Evolutionary conservation across 2,329 filamentous ascomycete species (phyloP).

Genomic region (Salinomyces thailandicus): DNA sequence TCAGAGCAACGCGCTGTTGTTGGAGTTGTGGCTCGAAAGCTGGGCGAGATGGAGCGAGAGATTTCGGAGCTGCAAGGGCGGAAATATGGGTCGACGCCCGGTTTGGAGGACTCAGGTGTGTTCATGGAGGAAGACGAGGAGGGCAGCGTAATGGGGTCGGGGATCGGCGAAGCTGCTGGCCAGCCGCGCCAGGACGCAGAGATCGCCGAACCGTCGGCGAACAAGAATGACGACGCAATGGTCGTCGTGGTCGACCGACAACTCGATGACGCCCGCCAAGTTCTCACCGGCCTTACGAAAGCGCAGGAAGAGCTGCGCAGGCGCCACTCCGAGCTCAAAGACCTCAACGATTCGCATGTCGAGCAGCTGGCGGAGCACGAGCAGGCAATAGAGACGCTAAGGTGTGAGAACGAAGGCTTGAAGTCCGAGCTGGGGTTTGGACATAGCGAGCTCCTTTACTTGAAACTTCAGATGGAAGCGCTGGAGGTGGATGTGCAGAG

Average conservation of each 20-base stretch:
- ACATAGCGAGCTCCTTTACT: conserved; percentile 29
- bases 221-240: conserved; percentile 15
- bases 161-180: neutral
- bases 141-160: neutral
- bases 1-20: conserved; percentile 12
- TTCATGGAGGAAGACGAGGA: conserved; percentile 20
- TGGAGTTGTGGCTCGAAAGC: conserved; percentile 18
- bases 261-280: conserved; percentile 20
- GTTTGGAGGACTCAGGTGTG: conserved; percentile 23
- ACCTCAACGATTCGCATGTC: conserved; percentile 22
- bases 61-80: conserved; percentile 17
- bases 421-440: conserved; percentile 29
- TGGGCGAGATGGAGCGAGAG: conserved; percentile 23
- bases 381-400: conserved; percentile 20
- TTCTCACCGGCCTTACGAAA: conserved; percentile 20
- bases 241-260: conserved; percentile 12
- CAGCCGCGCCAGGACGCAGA: conserved; percentile 3
- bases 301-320: conserved; percentile 23
- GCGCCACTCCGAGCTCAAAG: conserved; percentile 24
- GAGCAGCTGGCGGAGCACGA: conserved; percentile 24
- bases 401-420: conserved; percentile 29
- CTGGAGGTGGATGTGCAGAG: conserved; percentile 25
- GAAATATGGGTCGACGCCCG: conserved; percentile 17
- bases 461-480: conserved; percentile 30
- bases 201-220: conserved; percentile 1